phyloP scores from a whole-genome alignment of 352 stramenopile genomes.

The Phytophthora citrophthora region DNA sequence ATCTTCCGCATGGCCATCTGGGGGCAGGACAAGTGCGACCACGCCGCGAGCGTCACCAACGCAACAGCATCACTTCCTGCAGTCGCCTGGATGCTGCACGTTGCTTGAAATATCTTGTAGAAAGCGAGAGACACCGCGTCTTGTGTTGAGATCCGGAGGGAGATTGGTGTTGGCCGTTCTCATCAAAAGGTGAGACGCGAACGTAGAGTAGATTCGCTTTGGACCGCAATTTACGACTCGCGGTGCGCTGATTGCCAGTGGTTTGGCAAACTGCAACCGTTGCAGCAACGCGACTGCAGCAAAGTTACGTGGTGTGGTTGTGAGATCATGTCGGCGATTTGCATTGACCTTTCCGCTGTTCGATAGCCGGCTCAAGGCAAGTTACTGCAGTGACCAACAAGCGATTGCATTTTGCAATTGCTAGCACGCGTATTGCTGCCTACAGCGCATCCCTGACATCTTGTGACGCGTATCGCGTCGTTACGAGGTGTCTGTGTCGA shows the following conservation, averaged over 20 bases:
- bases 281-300: constrained; percentile 5
- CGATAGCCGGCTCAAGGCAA: constrained; percentile 11
- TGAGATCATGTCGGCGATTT: constrained; percentile 7
- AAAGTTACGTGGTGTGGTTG: constrained; percentile 14
- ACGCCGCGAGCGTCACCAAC: constrained; percentile 16
- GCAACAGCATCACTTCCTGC: neutral
- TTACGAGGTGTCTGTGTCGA: neutral
- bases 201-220: constrained; percentile 1
- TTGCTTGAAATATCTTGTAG: constrained; percentile 25
- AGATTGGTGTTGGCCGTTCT: constrained; percentile 23
- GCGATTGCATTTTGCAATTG: neutral
- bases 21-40: constrained; percentile 1
- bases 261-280: neutral
- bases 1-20: constrained; percentile 16
- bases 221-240: constrained; percentile 7
- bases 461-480: neutral
- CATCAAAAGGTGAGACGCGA: constrained; percentile 10
- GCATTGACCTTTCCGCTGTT: constrained; percentile 29
- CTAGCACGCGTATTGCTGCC: neutral
- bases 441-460: neutral
- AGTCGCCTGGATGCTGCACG: neutral
- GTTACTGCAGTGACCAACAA: neutral
- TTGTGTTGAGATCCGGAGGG: constrained; percentile 18
- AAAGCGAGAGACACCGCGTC: constrained; percentile 21
- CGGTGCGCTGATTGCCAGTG: constrained; percentile 9